These are phyloP conservation scores for Taxillus chinensis DNA, from an alignment of 164 flowering plant genomes.

Conservation along the genomic window DNA sequence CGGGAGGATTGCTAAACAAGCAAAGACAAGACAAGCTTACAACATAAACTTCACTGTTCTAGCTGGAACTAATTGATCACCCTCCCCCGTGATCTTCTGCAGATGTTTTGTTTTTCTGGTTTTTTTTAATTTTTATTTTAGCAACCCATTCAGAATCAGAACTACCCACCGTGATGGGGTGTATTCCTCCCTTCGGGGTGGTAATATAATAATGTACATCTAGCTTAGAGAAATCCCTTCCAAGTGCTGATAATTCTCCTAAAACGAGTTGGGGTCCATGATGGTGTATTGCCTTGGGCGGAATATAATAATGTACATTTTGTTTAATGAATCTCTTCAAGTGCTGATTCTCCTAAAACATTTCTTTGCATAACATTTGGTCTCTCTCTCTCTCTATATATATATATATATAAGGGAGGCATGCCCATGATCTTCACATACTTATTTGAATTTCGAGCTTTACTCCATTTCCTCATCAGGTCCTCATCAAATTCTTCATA, in stretches of 20 bases:
- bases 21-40: background rate
- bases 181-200: conserved; percentile 53
- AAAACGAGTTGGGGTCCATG: conserved; percentile 66
- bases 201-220: conserved; percentile 45
- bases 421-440: no score
- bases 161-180: conserved; percentile 36
- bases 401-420: no score
- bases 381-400: no score
- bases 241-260: conserved; percentile 47
- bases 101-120: conserved; percentile 35
- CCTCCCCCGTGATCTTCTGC: conserved; percentile 24
- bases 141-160: conserved; percentile 52
- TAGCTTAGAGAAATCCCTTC: conserved; percentile 48
- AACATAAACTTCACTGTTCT: conserved; percentile 14
- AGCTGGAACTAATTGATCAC: conserved; percentile 7
- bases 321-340: no score
- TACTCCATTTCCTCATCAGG: no score
- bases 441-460: no score
- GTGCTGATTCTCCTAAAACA: no score
- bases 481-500: no score
- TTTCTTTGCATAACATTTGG: no score
- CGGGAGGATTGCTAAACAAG: background rate
- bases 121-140: conserved; percentile 29
- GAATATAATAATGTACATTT: no score
- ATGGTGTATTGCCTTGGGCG: no score